Evolutionary conservation across 2,329 filamentous ascomycete genomes (phyloP), one percentile per base, ranked within the genome.

Genomic region (Fusarium nodosum): DNA sequence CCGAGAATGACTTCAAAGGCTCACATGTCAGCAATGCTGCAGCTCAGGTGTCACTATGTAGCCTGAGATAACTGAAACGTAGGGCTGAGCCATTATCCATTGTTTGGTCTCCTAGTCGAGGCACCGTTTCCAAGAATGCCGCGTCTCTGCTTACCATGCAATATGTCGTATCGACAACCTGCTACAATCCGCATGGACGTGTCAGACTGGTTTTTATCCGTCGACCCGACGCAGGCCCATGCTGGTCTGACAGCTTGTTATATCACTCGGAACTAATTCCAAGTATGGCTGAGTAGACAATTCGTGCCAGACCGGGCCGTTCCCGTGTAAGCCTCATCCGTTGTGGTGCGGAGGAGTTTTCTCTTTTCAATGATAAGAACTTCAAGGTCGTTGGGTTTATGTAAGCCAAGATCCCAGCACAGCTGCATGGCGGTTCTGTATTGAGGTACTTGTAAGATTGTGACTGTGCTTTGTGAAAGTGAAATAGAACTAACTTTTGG

Each of bases 281-380:
- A 53, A 42, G n/a, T 44, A 33, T 33, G 42, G 22, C 4, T 42
- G 34, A 41, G 33, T 28, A 33, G 41, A 28, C 20, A 22, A 26
- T 16, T 54, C 26, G n/a, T 46, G 55, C 66, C 54, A 65, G 62
- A 65, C 62, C 54, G 62, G 61, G 54, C 62, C 61, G 62, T 51
- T 66, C 55, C 54, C 62, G 47, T 47, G 41, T 56, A 48, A 62
- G 63, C 63, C 31, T 56, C 48, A 53, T 52, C 39, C 28, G 42
- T n/a, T 51, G 15, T 51, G 18, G 47, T 22, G 42, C 54, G 61
- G 54, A 54, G 34, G 46, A 30, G 34, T 60, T 50, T 34, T 3
- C 36, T 39, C 42, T 36, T 24, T 26, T 28, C 12, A 30, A 42
- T 18, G 31, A 39, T 22, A 28, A 28, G 30, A 22, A 47, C 22